Evolutionary conservation across 148 eudicot species (phyloP).

Genomic region (Beta vulgaris): DNA sequence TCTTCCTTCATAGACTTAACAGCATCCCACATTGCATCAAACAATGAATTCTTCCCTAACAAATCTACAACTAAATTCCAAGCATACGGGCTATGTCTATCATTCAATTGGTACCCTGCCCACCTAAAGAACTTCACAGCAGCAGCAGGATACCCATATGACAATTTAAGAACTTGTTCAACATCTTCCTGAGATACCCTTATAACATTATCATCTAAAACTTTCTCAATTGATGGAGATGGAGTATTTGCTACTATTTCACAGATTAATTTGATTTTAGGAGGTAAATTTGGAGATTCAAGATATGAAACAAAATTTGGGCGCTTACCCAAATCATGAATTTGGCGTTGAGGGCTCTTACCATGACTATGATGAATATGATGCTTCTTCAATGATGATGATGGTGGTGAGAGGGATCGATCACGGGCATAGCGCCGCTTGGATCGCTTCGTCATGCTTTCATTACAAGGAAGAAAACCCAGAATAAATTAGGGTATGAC

Average conservation of each 20-base stretch:
- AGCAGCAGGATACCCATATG: constrained; percentile 48
- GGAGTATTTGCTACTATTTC: constrained; percentile 56
- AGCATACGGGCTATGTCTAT: constrained; percentile 50
- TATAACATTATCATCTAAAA: constrained; percentile 45
- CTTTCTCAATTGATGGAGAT: constrained; percentile 42
- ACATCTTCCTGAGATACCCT: constrained; percentile 49
- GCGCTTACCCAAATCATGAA: constrained; percentile 34
- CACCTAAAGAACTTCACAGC: constrained; percentile 78
- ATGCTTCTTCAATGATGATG: constrained; percentile 24
- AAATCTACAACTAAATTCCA: constrained; percentile 80
- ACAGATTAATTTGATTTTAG: constrained; percentile 52
- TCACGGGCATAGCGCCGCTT: constrained; percentile 32
- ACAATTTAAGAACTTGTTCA: constrained; percentile 56
- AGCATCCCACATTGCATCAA: constrained; percentile 94
- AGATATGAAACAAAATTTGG: constrained; percentile 45
- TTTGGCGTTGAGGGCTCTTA: constrained; percentile 11
- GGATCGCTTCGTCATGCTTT: constrained; percentile 24
- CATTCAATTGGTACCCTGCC: constrained; percentile 52
- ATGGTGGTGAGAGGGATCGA: constrained; percentile 31
- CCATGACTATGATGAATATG: constrained; percentile 26
- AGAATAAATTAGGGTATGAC: too few species aligned
- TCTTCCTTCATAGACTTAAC: constrained; percentile 63
- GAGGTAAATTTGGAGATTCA: constrained; percentile 44
- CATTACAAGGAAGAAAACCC: not conserved
- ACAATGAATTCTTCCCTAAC: constrained; percentile 67